A percentile compares a stretch with the other conserved stretches of the same genome.
Evolutionary conservation across 169 alveolate species (phyloP).

Genomic region (Eimeria falciformis): DNA sequence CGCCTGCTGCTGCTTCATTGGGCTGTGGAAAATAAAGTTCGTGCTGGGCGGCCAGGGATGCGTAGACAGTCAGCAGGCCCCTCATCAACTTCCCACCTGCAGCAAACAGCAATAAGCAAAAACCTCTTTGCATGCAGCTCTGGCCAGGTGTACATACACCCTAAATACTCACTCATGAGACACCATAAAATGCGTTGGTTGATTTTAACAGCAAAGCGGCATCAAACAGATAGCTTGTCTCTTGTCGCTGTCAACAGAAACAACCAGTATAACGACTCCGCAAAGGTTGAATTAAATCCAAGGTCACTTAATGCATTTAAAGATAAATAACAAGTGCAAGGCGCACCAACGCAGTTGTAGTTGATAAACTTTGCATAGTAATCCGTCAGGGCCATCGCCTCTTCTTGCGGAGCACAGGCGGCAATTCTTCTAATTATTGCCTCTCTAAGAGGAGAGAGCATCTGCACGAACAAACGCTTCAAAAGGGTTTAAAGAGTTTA

Average conservation of each 20-base stretch:
- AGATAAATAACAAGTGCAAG: not conserved
- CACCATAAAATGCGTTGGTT: no score
- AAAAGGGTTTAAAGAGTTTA: not conserved
- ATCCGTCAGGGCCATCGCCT: slow-evolving; percentile 29
- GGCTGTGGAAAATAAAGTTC: not conserved
- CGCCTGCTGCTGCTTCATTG: not conserved
- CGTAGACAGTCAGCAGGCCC: slow-evolving; percentile 76
- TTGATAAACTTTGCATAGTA: slow-evolving; percentile 65
- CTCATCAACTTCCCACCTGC: slow-evolving; percentile 81
- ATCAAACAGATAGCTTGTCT: no score
- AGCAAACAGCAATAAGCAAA: slow-evolving; percentile 4
- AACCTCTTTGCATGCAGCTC: no score
- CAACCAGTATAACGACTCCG: no score
- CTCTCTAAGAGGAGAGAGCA: slow-evolving; percentile 13
- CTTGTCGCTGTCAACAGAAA: no score
- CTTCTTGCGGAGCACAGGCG: slow-evolving; percentile 37
- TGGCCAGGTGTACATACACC: no score
- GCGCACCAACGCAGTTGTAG: slow-evolving; percentile 76
- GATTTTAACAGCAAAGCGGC: no score
- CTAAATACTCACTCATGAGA: no score
- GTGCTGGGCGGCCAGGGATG: slow-evolving; percentile 59
- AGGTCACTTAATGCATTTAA: no score
- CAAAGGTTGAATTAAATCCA: no score
- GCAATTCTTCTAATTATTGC: slow-evolving; percentile 4
- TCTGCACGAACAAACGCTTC: not conserved